A percentile compares a stretch with the other conserved stretches of the same genome.
phyloP scores from a whole-genome alignment of 805 yeast species.

The Candida manassasensis region DNA sequence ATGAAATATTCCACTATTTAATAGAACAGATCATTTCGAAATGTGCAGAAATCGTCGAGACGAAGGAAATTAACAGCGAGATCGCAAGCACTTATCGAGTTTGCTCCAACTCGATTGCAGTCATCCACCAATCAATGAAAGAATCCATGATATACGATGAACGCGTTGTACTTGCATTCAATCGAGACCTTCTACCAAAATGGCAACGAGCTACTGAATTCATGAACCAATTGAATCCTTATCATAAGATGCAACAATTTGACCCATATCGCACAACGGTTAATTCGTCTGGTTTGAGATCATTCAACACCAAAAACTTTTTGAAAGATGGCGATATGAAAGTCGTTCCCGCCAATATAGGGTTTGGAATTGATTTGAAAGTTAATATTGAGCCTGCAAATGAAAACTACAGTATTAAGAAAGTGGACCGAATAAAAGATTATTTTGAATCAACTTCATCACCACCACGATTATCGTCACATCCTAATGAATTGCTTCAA shows the following conservation, averaged over 20 bases:
- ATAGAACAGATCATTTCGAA: constrained; percentile 33
- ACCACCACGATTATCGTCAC: background rate
- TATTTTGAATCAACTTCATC: constrained; percentile 9
- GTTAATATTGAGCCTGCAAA: constrained; percentile 20
- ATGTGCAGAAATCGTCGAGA: constrained; percentile 18
- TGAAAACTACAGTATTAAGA: constrained; percentile 30
- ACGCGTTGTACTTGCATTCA: constrained; percentile 17
- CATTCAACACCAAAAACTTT: constrained; percentile 14
- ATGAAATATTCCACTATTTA: constrained; percentile 45
- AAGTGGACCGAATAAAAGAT: constrained; percentile 26
- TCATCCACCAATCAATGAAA: constrained; percentile 29
- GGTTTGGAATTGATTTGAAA: constrained; percentile 30
- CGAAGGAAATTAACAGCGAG: constrained; percentile 20
- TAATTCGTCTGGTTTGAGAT: constrained; percentile 13
- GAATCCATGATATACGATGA: constrained; percentile 36
- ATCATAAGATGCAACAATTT: background rate
- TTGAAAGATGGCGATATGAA: constrained; percentile 2
- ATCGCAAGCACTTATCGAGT: constrained; percentile 31
- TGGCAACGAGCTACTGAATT: constrained; percentile 21
- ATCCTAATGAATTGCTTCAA: constrained; percentile 7
- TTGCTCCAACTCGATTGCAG: constrained; percentile 34
- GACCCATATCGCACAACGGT: constrained; percentile 2
- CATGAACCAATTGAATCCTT: constrained; percentile 3
- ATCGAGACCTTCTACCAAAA: constrained; percentile 20
- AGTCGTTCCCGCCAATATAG: constrained; percentile 8